Percentiles rank a stretch among this genome's conserved stretches.
These are phyloP conservation scores for Hyaloscypha hepaticicola DNA, from an alignment of 495 filamentous ascomycete genomes.

Conservation along the genomic window DNA sequence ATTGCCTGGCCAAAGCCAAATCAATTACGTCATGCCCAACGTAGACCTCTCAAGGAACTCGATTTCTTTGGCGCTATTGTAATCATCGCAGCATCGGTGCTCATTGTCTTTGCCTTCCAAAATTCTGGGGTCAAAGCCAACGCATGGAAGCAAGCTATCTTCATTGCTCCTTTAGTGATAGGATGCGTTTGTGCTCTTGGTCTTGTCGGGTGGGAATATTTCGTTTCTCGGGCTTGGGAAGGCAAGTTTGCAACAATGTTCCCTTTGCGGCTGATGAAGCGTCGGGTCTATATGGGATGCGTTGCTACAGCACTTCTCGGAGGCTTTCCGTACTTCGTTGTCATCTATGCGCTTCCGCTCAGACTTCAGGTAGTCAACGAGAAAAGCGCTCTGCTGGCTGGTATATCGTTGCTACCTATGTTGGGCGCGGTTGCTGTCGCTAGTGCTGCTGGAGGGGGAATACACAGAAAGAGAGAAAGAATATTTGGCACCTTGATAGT, in stretches of 20 bases:
- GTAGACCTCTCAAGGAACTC: conserved; percentile 41
- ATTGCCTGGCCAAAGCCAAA: conserved; percentile 24
- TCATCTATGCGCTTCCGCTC: conserved; percentile 59
- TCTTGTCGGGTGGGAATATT: conserved; percentile 47
- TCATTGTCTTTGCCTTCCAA: conserved; percentile 59
- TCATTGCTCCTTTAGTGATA: conserved; percentile 42
- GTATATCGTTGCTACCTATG: conserved; percentile 60
- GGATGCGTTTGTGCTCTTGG: conserved; percentile 46
- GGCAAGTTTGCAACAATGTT: conserved; percentile 44
- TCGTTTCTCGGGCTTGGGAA: conserved; percentile 42
- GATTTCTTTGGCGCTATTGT: conserved; percentile 59
- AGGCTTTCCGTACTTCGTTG: conserved; percentile 56
- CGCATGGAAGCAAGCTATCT: conserved; percentile 45
- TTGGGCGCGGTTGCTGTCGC: conserved; percentile 52
- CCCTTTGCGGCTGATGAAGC: conserved; percentile 39
- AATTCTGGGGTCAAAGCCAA: conserved; percentile 50
- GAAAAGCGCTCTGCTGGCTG: conserved; percentile 48
- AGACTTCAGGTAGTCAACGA: conserved; percentile 59
- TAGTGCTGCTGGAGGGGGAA: conserved; percentile 46
- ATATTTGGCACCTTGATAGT: conserved; percentile 51
- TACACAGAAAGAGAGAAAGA: conserved; percentile 46
- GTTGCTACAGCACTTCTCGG: conserved; percentile 47
- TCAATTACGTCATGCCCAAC: conserved; percentile 15
- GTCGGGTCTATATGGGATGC: conserved; percentile 43
- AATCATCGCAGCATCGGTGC: conserved; percentile 51